Conservation (phyloP, 2,329 filamentous ascomycete species). For the Alternaria brassicicola region DNA sequence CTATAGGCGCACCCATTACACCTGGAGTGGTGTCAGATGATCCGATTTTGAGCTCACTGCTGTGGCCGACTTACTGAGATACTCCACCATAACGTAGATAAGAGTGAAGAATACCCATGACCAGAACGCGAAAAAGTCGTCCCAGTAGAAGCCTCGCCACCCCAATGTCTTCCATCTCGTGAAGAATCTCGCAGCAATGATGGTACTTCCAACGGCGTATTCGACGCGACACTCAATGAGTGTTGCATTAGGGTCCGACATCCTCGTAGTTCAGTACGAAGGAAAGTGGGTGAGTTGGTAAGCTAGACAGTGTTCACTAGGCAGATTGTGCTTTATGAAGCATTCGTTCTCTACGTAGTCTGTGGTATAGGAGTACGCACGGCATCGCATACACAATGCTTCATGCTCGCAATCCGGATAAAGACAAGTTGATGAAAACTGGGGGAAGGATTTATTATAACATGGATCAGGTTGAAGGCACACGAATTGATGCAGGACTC, state of each 20-base stretch:
- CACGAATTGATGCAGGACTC: neutral
- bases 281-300: neutral
- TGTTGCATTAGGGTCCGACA: neutral
- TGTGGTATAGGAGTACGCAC: neutral
- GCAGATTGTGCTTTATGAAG: neutral
- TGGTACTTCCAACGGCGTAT: neutral
- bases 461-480: neutral
- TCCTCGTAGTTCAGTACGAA: neutral
- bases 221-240: neutral
- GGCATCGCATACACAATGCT: neutral
- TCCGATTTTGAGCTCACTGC: neutral
- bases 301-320: neutral
- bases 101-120: neutral
- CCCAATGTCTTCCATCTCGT: neutral
- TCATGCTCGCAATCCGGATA: neutral
- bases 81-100: conserved; percentile 3
- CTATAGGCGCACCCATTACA: neutral
- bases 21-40: neutral
- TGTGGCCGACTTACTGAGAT: neutral
- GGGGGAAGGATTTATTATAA: neutral
- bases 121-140: neutral
- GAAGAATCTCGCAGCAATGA: neutral
- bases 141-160: neutral
- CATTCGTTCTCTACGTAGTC: neutral
- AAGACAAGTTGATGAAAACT: neutral